Base-by-base conservation (phyloP, 2,329 filamentous ascomycete genomes). In the Xylariaceae sp. region DNA sequence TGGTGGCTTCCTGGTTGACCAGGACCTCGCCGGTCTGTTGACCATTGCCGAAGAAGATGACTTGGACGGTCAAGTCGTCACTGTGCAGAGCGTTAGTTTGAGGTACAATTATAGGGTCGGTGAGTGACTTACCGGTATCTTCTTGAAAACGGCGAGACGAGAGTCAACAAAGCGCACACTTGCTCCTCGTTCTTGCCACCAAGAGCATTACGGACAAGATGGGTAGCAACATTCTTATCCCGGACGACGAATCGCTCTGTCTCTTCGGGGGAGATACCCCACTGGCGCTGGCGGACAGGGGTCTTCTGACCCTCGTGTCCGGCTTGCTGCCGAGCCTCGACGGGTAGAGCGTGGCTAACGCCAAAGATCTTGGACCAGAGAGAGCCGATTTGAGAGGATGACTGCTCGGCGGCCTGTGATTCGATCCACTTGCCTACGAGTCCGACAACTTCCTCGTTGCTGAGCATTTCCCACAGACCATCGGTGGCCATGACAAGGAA, bases 391-490 rank as follows among this genome's bases (percentile, higher is more conserved):
- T 90, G 91, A 1, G 88, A 87, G 60, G 74, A 78, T 50, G 78
- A 76, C 72, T 75, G 59, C 71, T 73, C 69, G 70, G 48, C 53
- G 42, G 78, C 77, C 72, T 97, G 89, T 18, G 84, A 85, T 73
- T 99, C 94, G 52, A 99, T 85, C 94, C 94, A 99, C 74, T 96
- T 91, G 13, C 93, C 95, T 3, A 99, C 94, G 2, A 99, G 84
- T 0, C 94, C 94, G 54, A 99, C 89, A 1, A 97, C 94, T 77
- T 99, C 94, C 72, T 99, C 94, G 69, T 97, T 99, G 52, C 91
- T 97, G 62, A 99, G 81, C 94, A 97, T 97, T 76, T 99, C 94
- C 94, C 94, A 99, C 0, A 99, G 81, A 3, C 94, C 94, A 72
- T 99, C 94, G 0, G 94, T 97, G 18, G 94, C 94, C 80, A 99